Percentiles rank a stretch among this genome's conserved stretches.
Evolutionary conservation across 2,329 filamentous ascomycete genomes (phyloP).

Genomic region (Aspergillus sp.): DNA sequence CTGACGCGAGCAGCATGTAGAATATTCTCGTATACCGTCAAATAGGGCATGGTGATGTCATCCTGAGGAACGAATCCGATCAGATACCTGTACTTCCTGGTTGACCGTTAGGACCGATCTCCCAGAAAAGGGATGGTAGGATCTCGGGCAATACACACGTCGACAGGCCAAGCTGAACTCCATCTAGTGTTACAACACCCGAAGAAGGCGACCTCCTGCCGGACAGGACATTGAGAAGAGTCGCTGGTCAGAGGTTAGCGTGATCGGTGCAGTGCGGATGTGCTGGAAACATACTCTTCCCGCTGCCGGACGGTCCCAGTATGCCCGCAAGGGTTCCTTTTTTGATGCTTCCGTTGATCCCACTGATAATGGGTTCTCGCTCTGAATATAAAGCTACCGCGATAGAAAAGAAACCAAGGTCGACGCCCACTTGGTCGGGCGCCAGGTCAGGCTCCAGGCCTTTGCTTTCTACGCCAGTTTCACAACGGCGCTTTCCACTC

Average conservation of each 20-base stretch:
- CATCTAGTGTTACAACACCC: not conserved
- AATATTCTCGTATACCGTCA: slow-evolving; percentile 63
- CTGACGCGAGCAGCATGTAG: slow-evolving; percentile 56
- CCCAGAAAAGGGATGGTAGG: too few relatives aligned
- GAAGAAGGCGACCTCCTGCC: not conserved
- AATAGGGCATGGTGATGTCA: slow-evolving; percentile 58
- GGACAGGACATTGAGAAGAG: slow-evolving; percentile 1
- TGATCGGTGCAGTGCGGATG: too few relatives aligned
- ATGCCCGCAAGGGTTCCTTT: not conserved
- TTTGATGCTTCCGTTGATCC: not conserved
- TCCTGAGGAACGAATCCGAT: slow-evolving; percentile 64
- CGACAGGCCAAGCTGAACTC: not conserved
- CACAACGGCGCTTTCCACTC: too few relatives aligned
- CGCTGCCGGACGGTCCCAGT: not conserved
- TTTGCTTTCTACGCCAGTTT: too few relatives aligned
- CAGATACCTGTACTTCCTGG: too few relatives aligned
- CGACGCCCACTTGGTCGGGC: too few relatives aligned
- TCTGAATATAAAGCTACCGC: too few relatives aligned
- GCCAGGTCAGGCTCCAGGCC: too few relatives aligned
- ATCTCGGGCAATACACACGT: not conserved
- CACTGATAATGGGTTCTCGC: too few relatives aligned
- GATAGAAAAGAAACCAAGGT: too few relatives aligned
- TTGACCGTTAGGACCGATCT: too few relatives aligned
- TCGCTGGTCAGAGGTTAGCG: too few relatives aligned
- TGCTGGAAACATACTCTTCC: not conserved